Base-by-base conservation (phyloP, 495 filamentous ascomycete genomes). In the Chaetomium tenue region DNA sequence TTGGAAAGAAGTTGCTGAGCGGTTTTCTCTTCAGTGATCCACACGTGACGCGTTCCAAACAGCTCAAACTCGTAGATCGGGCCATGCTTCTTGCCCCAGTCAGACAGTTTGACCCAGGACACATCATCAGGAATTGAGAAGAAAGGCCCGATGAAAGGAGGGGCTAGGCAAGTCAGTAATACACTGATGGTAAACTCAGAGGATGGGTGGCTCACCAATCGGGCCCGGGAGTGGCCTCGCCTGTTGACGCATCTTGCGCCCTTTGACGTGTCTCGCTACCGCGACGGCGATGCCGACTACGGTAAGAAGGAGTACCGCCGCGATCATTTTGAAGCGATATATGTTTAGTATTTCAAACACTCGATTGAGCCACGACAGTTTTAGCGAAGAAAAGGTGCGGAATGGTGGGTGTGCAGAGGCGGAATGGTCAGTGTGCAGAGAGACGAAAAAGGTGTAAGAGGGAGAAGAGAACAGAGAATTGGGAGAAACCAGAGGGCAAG, bases 31-130 rank as follows among this genome's bases (percentile, higher is more conserved):
- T 79, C 81, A 0, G 83, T 84, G 37, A 89, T 83, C 72, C 87
- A 83, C 46, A 89, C 83, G 55, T 86, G 78, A 20, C 78, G 78
- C 50, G 75, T 77, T 15, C 84, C 84, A 39, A 83, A 85, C 15
- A 87, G 79, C 54, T 84, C 75, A 20, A 83, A 77, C 64, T 85
- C 78, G 69, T 86, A 89, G 47, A 90, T 83, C 4, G 85, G 83
- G 0, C 87, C 87, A 67, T 87, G 88, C 63, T 81, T 71, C 52
- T 84, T 78, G 48, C 79, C 79, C 87, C 87, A 90, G 66, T 85
- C 82, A 47, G 84, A 76, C 60, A 88, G 86, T 68, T 87, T 83
- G 42, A 83, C 66, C 79, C 82, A 87, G 11, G 81, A 71, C 20
- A 72, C 67, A 22, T 82, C 71, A 37, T 72, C 67, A 2, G 85